Base-by-base conservation (phyloP, 1,139 yeast species). In the Citeromyces hawaiiensis region DNA sequence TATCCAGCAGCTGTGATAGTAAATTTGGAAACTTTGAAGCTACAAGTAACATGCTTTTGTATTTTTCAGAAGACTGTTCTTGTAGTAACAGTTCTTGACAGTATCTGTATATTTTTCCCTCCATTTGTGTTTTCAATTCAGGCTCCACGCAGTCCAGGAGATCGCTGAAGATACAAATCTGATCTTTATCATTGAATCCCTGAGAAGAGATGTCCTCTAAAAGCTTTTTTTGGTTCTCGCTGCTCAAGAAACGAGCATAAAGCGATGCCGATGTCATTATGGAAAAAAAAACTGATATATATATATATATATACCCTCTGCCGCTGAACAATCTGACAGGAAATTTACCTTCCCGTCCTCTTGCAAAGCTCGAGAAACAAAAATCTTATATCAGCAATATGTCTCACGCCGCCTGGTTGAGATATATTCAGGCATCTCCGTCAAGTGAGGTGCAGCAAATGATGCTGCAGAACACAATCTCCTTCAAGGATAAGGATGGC, bases 131-230 rank as follows among this genome's bases (percentile, higher is more conserved):
- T 18, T 48, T 47, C 7, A 56, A 43, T 4, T 48, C 41, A 6
- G 49, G 45, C 30, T 62, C 59, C 3, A 59, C 51, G 10, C 52
- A 55, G 9, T 54, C 56, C 15, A 65, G 43, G 21, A 68, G 45
- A 29, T 66, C 71, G 48, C 64, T 59, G 29, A 68, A 55, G 2
- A 60, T 57, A 9, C 50, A 42, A 49, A 55, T 17, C 47, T 55
- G 40, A 45, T 40, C 13, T 45, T 45, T 9, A 39, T 39, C 18
- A 59, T 23, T 23, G 27, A 23, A 23, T 5, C 27, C 27, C 27
- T 23, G 27, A 23, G 27, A 23, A 6, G 11, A 6, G 5, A 23
- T 23, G 3, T 23, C 27, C 11, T 23, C 27, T 7, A 23, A 9
- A 6, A 23, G 5, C 9, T 23, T 23, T 9, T 23, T 23, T 23